Evolutionary conservation across 73 alveolate genomes (phyloP), one percentile per base, ranked within the genome.

Genomic region (Paraurostyla sp.): DNA sequence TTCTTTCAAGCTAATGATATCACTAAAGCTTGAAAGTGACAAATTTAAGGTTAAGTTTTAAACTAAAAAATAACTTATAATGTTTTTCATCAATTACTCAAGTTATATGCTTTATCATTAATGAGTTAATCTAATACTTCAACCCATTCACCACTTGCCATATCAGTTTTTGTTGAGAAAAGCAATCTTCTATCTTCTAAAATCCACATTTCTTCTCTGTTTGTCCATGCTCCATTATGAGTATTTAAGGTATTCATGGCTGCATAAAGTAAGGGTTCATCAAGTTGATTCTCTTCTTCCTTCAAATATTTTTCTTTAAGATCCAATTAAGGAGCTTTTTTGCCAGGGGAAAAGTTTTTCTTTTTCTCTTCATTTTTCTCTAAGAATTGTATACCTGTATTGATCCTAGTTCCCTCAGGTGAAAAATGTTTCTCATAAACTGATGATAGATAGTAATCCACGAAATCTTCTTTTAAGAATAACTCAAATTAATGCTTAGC

Each of bases 161-260:
- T 9, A 69, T 69, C 84, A 33, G 84, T 16, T 38, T 69, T 69
- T 7, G 84, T 36, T 2, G 84, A 59, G 42, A 69, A 69, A 16
- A 69, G 41, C 7, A 69, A 36, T 43, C 84, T 69, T 38, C 84
- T 33, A 36, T 69, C 84, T 62, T 69, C 84, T 22, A 69, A 43
- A 35, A 69, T 43, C 84, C 84, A 69, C 84, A 41, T 69, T 43
- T 69, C 84, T 69, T 69, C 84, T 43, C 84, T 69, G 38, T 69
- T 69, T 3, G 46, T 69, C 84, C 84, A 69, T 4, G 84, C 84
- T 22, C 84, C 84, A 9, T 62, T 16, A 62, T 69, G 84, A 43
- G 84, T 69, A 69, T 69, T 69, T 6, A 69, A 25, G 30, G 84
- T n/a, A 29, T 41, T 69, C 84, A 69, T 69, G 4, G 84, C 84